Percentiles rank a stretch among this genome's conserved stretches.
Evolutionary conservation across 1,139 yeast genomes (phyloP).

Genomic region (Taiozyma sp.): DNA sequence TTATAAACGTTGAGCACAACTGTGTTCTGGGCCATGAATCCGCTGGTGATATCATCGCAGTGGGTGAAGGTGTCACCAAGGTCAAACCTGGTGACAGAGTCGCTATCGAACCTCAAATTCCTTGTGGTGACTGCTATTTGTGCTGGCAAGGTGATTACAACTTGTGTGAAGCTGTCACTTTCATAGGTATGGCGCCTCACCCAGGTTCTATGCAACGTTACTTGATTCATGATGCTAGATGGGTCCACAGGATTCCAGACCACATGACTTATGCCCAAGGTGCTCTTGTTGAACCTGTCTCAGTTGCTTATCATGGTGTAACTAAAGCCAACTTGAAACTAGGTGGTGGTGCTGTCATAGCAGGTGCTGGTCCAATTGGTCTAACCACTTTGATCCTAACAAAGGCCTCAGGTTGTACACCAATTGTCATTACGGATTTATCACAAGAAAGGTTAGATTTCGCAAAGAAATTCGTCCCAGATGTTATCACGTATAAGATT

Average conservation of each 20-base stretch:
- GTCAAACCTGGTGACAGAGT: slow-evolving; percentile 73
- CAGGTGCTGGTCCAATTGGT: slow-evolving; percentile 95
- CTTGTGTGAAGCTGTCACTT: slow-evolving; percentile 74
- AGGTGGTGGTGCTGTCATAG: slow-evolving; percentile 71
- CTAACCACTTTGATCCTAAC: slow-evolving; percentile 73
- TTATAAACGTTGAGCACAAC: slow-evolving; percentile 27
- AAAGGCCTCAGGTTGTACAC: slow-evolving; percentile 75
- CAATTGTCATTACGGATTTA: slow-evolving; percentile 28
- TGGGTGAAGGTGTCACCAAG: slow-evolving; percentile 55
- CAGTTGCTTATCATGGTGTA: slow-evolving; percentile 81
- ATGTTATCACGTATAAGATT: slow-evolving; percentile 30
- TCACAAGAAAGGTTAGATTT: slow-evolving; percentile 22
- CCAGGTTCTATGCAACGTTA: slow-evolving; percentile 68
- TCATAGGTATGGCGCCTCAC: slow-evolving; percentile 81
- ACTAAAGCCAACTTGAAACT: slow-evolving; percentile 58
- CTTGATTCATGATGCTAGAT: slow-evolving; percentile 62
- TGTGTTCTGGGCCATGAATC: slow-evolving; percentile 76
- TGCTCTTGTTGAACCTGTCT: slow-evolving; percentile 81
- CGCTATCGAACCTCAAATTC: slow-evolving; percentile 83
- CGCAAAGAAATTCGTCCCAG: slow-evolving; percentile 27
- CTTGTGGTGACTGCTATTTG: slow-evolving; percentile 67
- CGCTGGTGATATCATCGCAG: slow-evolving; percentile 61
- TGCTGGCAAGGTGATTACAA: slow-evolving; percentile 75
- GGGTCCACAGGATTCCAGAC: slow-evolving; percentile 73
- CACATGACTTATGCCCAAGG: slow-evolving; percentile 76